These are phyloP conservation scores for Pichia thaimueangensis DNA, from an alignment of 805 yeast species.

Conservation along the genomic window DNA sequence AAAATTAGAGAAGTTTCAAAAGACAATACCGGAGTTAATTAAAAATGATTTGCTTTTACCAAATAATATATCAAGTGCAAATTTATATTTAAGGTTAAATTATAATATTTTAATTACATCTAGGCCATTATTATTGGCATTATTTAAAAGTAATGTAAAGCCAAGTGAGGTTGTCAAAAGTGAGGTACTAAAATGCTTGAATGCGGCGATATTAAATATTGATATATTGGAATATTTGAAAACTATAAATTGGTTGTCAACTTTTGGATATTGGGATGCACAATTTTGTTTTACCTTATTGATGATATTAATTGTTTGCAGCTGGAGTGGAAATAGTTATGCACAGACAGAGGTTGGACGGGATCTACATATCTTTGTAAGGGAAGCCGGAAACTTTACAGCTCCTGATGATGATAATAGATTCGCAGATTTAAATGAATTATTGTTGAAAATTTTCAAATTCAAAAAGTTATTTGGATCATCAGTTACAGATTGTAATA, in stretches of 20 bases:
- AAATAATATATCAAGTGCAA: constrained; percentile 24
- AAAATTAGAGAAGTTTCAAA: constrained; percentile 22
- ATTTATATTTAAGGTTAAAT: constrained; percentile 27
- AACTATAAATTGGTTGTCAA: constrained; percentile 25
- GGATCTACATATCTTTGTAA: constrained; percentile 19
- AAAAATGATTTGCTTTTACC: constrained; percentile 16
- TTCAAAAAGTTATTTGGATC: too few species aligned
- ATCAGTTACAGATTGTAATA: too few species aligned
- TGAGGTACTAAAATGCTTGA: constrained; percentile 25
- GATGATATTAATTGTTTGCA: constrained; percentile 24
- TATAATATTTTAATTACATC: constrained; percentile 30
- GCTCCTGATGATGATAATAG: constrained; percentile 28
- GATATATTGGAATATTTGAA: constrained; percentile 14
- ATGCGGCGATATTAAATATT: constrained; percentile 16
- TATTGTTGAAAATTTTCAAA: constrained; percentile 7
- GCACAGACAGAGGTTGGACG: constrained; percentile 23
- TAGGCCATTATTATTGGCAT: constrained; percentile 28
- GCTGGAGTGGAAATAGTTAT: constrained; percentile 17
- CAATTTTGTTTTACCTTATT: constrained; percentile 28
- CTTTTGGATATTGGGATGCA: constrained; percentile 32
- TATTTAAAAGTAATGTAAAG: constrained; percentile 24
- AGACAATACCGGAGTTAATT: constrained; percentile 18
- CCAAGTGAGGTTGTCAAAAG: constrained; percentile 19
- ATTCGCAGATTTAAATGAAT: constrained; percentile 20
- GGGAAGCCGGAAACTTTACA: constrained; percentile 27